Evolutionary conservation across 805 yeast genomes (phyloP).

Genomic region (Ogataea trehaloabstinens): DNA sequence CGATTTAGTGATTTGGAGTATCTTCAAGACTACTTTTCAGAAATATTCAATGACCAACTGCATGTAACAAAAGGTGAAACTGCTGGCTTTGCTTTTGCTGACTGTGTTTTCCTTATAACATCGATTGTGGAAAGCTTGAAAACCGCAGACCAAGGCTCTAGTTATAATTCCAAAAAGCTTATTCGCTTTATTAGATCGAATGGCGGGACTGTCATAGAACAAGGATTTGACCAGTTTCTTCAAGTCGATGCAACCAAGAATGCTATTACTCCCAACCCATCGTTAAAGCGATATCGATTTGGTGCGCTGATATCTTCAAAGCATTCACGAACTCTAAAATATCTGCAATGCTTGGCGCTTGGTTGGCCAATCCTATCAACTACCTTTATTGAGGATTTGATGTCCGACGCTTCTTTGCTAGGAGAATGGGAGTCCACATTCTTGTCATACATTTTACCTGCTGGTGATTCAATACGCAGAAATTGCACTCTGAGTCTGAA

Average conservation of each 20-base stretch:
- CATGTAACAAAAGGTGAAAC: neutral
- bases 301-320: conserved; percentile 64
- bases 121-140: conserved; percentile 9
- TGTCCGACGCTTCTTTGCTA: conserved; percentile 18
- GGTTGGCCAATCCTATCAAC: conserved; percentile 84
- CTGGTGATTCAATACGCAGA: conserved; percentile 56
- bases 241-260: neutral
- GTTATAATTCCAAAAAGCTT: conserved; percentile 32
- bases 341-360: conserved; percentile 69
- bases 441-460: conserved; percentile 60
- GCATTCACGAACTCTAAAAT: conserved; percentile 67
- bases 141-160: conserved; percentile 14
- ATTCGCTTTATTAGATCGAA: conserved; percentile 34
- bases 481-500: conserved; percentile 46
- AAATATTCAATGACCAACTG: conserved; percentile 5
- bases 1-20: conserved; percentile 15
- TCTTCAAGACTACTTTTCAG: conserved; percentile 10
- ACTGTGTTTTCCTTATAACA: conserved; percentile 40
- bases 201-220: conserved; percentile 42
- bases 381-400: conserved; percentile 51
- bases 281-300: conserved; percentile 38
- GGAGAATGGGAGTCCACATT: conserved; percentile 37
- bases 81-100: conserved; percentile 20
- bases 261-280: neutral
- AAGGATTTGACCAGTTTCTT: conserved; percentile 11